These are phyloP conservation scores for Aspergillus aculeatinus DNA, from an alignment of 2,329 filamentous ascomycete genomes.

Conservation along the genomic window DNA sequence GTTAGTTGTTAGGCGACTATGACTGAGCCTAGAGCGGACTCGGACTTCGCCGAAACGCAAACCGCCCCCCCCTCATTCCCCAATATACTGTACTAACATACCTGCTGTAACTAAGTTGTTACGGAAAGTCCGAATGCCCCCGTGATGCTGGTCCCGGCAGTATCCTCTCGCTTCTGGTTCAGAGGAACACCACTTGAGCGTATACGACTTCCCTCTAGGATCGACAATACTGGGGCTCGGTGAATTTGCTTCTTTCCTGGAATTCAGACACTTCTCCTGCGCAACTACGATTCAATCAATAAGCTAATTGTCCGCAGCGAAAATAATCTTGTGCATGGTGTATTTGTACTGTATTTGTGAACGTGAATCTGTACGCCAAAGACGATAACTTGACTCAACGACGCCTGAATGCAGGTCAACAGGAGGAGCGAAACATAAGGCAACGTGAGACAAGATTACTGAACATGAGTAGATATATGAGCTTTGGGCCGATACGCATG, in stretches of 20 bases:
- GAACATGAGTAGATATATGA: slow-evolving; percentile 6
- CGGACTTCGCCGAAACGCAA: background rate
- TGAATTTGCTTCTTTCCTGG: too few species aligned
- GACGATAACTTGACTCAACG: slow-evolving; percentile 17
- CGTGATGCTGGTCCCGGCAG: too few species aligned
- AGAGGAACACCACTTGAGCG: too few species aligned
- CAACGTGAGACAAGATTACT: slow-evolving; percentile 11
- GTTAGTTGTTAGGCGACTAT: background rate
- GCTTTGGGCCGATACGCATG: slow-evolving; percentile 2
- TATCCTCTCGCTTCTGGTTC: too few species aligned
- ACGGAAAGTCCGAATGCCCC: too few species aligned
- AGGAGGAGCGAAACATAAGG: slow-evolving; percentile 9
- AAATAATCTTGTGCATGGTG: slow-evolving; percentile 4
- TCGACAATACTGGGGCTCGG: too few species aligned
- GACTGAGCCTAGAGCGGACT: background rate
- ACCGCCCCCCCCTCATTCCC: too few species aligned
- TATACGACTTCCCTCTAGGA: too few species aligned
- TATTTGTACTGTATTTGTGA: slow-evolving; percentile 14
- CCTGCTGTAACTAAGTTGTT: too few species aligned
- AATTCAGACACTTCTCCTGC: background rate
- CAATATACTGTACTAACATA: too few species aligned
- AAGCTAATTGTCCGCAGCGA: background rate
- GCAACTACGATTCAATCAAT: background rate
- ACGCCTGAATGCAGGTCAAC: slow-evolving; percentile 22
- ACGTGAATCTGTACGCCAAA: slow-evolving; percentile 16